phyloP scores from a whole-genome alignment of 768 basidiomycete genomes.

The Leucocoprinus sp. region DNA sequence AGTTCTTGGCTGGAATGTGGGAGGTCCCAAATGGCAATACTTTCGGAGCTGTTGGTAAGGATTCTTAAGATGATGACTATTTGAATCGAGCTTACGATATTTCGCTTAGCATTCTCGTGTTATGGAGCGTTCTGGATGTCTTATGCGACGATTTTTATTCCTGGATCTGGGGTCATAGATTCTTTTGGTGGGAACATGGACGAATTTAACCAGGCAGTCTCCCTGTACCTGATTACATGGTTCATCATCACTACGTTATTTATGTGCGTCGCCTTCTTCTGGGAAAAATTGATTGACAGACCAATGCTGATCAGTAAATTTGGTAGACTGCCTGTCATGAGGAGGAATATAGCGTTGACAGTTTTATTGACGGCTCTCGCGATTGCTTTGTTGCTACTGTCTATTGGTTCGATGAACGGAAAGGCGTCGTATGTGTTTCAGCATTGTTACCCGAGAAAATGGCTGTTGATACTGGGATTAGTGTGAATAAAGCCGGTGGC shows the following conservation, averaged over 20 bases:
- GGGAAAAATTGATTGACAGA: neutral
- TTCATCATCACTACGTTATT: conserved; percentile 56
- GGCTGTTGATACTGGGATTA: conserved; percentile 12
- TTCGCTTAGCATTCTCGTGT: conserved; percentile 49
- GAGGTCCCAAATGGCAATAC: conserved; percentile 53
- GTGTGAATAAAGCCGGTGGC: conserved; percentile 32
- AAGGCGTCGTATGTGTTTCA: conserved; percentile 20
- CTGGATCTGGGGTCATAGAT: conserved; percentile 44
- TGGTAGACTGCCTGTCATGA: conserved; percentile 19
- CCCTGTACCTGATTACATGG: conserved; percentile 64
- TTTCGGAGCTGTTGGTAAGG: conserved; percentile 60
- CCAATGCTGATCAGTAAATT: neutral
- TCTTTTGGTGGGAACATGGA: conserved; percentile 34
- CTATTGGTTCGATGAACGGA: conserved; percentile 21
- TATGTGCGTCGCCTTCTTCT: conserved; percentile 35
- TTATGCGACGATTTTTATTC: conserved; percentile 60
- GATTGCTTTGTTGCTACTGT: conserved; percentile 21
- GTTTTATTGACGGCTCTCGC: conserved; percentile 20
- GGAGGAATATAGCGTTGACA: conserved; percentile 19
- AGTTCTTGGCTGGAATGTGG: conserved; percentile 82
- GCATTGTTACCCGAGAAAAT: neutral
- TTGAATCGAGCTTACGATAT: neutral
- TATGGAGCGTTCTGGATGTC: conserved; percentile 82
- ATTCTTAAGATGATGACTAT: neutral
- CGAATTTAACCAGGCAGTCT: conserved; percentile 50